phyloP scores from a whole-genome alignment of 768 basidiomycete genomes.

The Suillus luteus region DNA sequence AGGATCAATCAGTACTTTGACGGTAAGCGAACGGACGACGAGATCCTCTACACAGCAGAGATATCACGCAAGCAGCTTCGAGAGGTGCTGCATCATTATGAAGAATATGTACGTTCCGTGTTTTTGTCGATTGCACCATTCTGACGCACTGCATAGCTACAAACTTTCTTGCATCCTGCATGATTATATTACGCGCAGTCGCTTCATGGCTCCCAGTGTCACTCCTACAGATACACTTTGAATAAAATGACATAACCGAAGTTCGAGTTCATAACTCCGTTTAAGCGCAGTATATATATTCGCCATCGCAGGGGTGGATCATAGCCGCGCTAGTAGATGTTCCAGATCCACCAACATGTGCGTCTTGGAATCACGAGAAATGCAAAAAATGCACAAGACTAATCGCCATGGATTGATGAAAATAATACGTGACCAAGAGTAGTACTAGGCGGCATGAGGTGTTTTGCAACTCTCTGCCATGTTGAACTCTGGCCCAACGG shows the following conservation, averaged over 20 bases:
- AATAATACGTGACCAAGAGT: background rate
- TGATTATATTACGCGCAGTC: constrained; percentile 10
- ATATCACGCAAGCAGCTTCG: constrained; percentile 83
- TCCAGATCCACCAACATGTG: background rate
- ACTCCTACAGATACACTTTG: background rate
- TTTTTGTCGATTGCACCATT: background rate
- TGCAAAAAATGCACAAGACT: background rate
- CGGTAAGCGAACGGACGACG: constrained; percentile 88
- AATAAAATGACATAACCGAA: background rate
- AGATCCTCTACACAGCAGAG: constrained; percentile 88
- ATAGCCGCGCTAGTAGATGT: background rate
- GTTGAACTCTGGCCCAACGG: background rate
- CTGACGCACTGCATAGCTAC: constrained; percentile 33
- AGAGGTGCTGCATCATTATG: constrained; percentile 81
- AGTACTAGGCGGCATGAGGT: background rate
- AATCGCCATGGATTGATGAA: background rate
- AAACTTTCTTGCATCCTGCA: constrained; percentile 47
- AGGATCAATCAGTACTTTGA: constrained; percentile 95
- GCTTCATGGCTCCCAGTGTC: background rate
- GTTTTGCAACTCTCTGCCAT: background rate
- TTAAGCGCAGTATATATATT: background rate
- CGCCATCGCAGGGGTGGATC: background rate
- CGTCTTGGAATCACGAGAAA: background rate
- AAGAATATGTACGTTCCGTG: constrained; percentile 73
- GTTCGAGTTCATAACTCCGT: no score